These are phyloP conservation scores for Willaertia magna DNA, from an alignment of 208 protist species.

Conservation along the genomic window DNA sequence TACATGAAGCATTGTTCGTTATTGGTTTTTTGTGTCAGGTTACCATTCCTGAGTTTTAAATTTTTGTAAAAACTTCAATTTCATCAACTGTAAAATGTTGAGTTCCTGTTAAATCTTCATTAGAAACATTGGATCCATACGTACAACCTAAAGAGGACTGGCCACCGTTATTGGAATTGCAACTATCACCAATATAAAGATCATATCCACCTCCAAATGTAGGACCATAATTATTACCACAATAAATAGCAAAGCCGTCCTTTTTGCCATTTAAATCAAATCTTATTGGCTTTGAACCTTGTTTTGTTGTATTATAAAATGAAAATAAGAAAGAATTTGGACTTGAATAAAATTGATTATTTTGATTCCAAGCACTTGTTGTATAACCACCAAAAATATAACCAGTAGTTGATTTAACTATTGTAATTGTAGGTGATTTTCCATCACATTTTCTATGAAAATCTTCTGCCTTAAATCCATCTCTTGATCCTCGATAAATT, in stretches of 20 bases:
- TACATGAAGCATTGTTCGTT: no score
- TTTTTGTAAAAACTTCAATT: constrained; percentile 7
- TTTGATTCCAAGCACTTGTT: neutral
- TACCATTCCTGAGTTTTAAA: no score
- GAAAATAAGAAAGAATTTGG: constrained; percentile 2
- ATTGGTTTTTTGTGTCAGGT: no score
- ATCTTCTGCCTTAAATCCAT: neutral
- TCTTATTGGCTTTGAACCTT: no score
- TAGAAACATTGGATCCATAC: no score
- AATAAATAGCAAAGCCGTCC: neutral
- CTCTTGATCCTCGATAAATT: neutral
- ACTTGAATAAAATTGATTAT: neutral
- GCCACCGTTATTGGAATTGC: neutral
- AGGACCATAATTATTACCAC: neutral
- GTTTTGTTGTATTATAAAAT: neutral
- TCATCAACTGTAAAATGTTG: neutral
- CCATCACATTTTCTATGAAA: constrained; percentile 15
- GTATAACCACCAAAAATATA: constrained; percentile 16
- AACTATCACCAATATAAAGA: neutral
- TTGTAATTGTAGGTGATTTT: neutral
- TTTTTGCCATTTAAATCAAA: no score
- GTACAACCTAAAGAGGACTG: neutral
- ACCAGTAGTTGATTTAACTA: neutral
- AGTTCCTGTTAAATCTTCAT: neutral
- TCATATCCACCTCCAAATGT: constrained; percentile 8